Percentiles rank a stretch among this genome's conserved stretches.
phyloP scores from a whole-genome alignment of 257 asterid species.

The Nicotiana benthamiana region DNA sequence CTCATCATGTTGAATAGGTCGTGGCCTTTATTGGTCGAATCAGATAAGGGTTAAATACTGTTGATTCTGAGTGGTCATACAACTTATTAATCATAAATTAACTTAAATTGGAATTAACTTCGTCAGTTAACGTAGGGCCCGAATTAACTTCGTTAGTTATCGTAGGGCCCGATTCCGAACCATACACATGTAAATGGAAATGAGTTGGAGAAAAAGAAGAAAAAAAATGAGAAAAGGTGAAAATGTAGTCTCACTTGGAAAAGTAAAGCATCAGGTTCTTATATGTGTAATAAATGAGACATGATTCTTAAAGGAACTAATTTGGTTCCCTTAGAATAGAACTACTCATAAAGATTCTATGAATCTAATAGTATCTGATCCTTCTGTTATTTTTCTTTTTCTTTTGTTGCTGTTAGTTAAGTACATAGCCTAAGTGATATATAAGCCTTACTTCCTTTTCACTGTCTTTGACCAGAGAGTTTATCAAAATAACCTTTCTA shows the following conservation, averaged over 20 bases:
- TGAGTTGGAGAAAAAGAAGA: background rate
- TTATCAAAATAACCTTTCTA: too few species aligned
- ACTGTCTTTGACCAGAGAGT: too few species aligned
- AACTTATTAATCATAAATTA: too few species aligned
- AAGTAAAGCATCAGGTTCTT: conserved; percentile 51
- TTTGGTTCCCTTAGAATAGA: conserved; percentile 8
- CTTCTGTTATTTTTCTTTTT: background rate
- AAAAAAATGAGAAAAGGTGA: conserved; percentile 17
- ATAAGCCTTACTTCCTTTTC: too few species aligned
- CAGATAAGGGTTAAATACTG: too few species aligned
- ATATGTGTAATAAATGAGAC: conserved; percentile 30
- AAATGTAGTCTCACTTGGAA: conserved; percentile 13
- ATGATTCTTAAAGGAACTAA: conserved; percentile 25
- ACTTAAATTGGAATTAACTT: too few species aligned
- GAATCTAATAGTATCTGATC: conserved; percentile 20
- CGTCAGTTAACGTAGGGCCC: too few species aligned
- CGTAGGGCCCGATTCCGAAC: too few species aligned
- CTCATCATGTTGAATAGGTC: too few species aligned
- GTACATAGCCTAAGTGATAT: background rate
- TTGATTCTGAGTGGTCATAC: too few species aligned
- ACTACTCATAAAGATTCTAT: conserved; percentile 15
- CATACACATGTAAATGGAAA: background rate
- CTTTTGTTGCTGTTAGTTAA: conserved; percentile 3
- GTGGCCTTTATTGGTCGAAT: too few species aligned
- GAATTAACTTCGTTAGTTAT: too few species aligned